phyloP scores from a whole-genome alignment of 2,329 filamentous ascomycete species.

The Arthrobotrys sinensis region DNA sequence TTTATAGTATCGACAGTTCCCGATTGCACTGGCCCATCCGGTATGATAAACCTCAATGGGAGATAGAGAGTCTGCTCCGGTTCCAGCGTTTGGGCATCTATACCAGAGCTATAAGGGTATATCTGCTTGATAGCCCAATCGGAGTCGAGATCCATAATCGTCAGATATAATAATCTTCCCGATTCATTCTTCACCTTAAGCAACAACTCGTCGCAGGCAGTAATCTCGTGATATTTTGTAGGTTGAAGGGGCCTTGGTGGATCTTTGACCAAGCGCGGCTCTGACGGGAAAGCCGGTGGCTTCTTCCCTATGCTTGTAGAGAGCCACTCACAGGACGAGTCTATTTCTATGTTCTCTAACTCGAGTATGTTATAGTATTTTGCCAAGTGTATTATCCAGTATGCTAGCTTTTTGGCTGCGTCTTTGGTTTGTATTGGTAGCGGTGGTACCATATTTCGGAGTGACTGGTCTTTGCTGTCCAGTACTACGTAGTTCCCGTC shows the following conservation, averaged over 20 bases:
- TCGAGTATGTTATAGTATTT: slow-evolving; percentile 24
- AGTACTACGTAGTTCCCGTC: slow-evolving; percentile 12
- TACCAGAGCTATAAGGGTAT: slow-evolving; percentile 12
- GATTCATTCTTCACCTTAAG: slow-evolving; percentile 3
- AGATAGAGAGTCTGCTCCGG: neutral
- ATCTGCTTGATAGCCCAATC: slow-evolving; percentile 6
- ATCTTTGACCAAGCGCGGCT: too few relatives aligned
- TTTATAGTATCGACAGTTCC: slow-evolving; percentile 12
- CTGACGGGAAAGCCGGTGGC: neutral
- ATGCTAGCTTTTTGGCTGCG: neutral
- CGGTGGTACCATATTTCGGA: slow-evolving; percentile 1
- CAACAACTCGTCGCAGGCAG: neutral
- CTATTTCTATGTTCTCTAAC: neutral
- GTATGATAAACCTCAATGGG: neutral
- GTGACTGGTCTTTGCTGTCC: neutral
- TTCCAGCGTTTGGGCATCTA: neutral
- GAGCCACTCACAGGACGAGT: neutral
- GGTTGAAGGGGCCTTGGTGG: neutral
- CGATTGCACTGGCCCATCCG: neutral
- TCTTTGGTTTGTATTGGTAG: neutral
- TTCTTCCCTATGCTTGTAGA: slow-evolving; percentile 2
- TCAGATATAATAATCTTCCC: neutral
- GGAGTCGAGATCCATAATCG: neutral
- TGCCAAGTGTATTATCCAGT: slow-evolving; percentile 7
- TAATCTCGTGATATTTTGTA: neutral